phyloP scores from a whole-genome alignment of 2,329 filamentous ascomycete species.

The Claviceps quebecensis region DNA sequence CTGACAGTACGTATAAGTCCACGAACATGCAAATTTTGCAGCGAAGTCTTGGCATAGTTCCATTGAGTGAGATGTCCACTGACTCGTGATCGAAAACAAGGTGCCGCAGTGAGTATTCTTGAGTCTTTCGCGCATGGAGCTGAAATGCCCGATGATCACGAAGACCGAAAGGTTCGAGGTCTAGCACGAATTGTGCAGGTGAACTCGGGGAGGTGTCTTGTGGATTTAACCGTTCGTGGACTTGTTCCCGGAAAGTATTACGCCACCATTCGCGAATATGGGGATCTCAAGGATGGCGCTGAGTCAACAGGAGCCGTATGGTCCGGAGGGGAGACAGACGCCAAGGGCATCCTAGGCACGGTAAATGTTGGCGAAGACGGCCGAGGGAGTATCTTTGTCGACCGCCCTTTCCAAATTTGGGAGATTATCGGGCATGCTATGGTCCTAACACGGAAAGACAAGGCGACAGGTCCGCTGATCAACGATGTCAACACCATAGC shows the following conservation, averaged over 20 bases:
- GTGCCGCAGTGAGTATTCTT: slow-evolving; percentile 85
- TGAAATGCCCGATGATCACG: slow-evolving; percentile 27
- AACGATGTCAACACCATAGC: slow-evolving; percentile 80
- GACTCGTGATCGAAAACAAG: slow-evolving; percentile 21
- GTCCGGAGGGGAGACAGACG: slow-evolving; percentile 38
- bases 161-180: slow-evolving; percentile 55
- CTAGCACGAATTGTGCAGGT: slow-evolving; percentile 91
- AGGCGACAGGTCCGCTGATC: slow-evolving; percentile 36
- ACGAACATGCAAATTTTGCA: background rate
- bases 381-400: slow-evolving; percentile 65
- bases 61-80: background rate
- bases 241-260: slow-evolving; percentile 68
- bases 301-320: slow-evolving; percentile 73
- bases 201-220: slow-evolving; percentile 58
- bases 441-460: slow-evolving; percentile 58
- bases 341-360: slow-evolving; percentile 49
- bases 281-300: slow-evolving; percentile 76
- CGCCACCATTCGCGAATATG: slow-evolving; percentile 72
- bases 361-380: slow-evolving; percentile 65
- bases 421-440: slow-evolving; percentile 91
- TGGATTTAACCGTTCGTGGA: slow-evolving; percentile 79
- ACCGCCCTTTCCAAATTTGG: slow-evolving; percentile 78
- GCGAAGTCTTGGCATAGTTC: background rate
- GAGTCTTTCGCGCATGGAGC: slow-evolving; percentile 60
- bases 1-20: slow-evolving; percentile 53